phyloP scores from a whole-genome alignment of 257 asterid genomes.

The Leptodermis oblonga region DNA sequence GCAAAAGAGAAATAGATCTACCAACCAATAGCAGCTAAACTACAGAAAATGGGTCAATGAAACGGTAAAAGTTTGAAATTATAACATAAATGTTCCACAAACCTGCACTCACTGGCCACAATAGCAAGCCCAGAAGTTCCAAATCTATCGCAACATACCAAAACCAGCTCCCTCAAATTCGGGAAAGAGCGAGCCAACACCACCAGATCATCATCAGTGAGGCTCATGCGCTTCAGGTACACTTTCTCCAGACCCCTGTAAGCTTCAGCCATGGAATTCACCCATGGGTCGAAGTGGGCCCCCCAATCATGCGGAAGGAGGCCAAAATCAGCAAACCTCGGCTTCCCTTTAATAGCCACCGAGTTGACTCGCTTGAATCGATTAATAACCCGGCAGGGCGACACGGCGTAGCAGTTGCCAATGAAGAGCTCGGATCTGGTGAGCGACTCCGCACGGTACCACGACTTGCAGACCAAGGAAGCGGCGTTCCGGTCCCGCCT shows the following conservation, averaged over 20 bases:
- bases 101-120: conserved; percentile 49
- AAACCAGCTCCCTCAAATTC: conserved; percentile 32
- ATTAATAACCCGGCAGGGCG: conserved; percentile 34
- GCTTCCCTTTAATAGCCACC: conserved; percentile 42
- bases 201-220: conserved; percentile 40
- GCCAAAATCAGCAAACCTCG: conserved; percentile 50
- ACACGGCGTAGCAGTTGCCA: conserved; percentile 48
- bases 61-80: not conserved
- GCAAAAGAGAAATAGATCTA: conserved; percentile 14
- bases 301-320: conserved; percentile 50
- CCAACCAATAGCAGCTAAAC: conserved; percentile 4
- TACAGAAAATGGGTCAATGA: not conserved
- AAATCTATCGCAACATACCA: conserved; percentile 50
- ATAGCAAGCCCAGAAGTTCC: conserved; percentile 49
- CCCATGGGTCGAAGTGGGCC: conserved; percentile 42
- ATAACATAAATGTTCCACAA: conserved; percentile 8
- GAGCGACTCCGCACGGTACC: conserved; percentile 46
- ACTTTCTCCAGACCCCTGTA: conserved; percentile 42
- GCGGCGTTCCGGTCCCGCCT: conserved; percentile 51
- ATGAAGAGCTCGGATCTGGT: conserved; percentile 53
- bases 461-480: conserved; percentile 47
- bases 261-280: conserved; percentile 24
- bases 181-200: conserved; percentile 33
- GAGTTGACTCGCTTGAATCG: conserved; percentile 39
- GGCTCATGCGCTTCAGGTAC: conserved; percentile 40